These are phyloP conservation scores for Cinnamomum chago DNA, from an alignment of 164 flowering plant species.

Conservation along the genomic window DNA sequence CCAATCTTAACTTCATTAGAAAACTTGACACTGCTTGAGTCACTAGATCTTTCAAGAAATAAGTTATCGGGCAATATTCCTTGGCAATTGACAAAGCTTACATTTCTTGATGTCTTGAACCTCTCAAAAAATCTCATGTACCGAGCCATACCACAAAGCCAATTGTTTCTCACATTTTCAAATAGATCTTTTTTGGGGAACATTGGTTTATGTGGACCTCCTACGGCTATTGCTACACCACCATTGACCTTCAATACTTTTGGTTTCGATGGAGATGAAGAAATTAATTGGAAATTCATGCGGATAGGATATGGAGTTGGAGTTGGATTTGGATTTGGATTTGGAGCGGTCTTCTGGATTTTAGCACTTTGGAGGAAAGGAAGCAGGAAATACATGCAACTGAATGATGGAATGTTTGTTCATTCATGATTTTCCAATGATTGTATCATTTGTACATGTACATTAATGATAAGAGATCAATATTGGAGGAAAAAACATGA, in stretches of 20 bases:
- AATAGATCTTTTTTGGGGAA: neutral
- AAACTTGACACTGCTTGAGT: no score
- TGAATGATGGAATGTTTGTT: no score
- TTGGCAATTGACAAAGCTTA: no score
- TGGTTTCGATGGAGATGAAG: neutral
- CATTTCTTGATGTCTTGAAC: no score
- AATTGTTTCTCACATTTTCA: neutral
- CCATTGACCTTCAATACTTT: fast-evolving
- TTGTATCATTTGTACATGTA: no score
- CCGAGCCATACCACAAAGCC: neutral
- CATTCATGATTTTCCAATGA: no score
- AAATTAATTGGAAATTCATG: neutral
- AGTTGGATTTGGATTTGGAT: neutral
- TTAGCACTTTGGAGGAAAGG: neutral
- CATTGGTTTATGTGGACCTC: neutral
- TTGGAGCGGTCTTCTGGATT: neutral
- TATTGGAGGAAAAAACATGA: no score
- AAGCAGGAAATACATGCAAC: no score
- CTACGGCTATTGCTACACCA: neutral
- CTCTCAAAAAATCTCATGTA: neutral
- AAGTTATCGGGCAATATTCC: no score
- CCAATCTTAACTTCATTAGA: no score
- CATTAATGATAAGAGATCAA: no score
- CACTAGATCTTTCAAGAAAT: no score
- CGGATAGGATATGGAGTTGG: neutral